Evolutionary conservation across 2,329 filamentous ascomycete genomes (phyloP), one percentile per base, ranked within the genome.

Genomic region (Camillea tinctor): DNA sequence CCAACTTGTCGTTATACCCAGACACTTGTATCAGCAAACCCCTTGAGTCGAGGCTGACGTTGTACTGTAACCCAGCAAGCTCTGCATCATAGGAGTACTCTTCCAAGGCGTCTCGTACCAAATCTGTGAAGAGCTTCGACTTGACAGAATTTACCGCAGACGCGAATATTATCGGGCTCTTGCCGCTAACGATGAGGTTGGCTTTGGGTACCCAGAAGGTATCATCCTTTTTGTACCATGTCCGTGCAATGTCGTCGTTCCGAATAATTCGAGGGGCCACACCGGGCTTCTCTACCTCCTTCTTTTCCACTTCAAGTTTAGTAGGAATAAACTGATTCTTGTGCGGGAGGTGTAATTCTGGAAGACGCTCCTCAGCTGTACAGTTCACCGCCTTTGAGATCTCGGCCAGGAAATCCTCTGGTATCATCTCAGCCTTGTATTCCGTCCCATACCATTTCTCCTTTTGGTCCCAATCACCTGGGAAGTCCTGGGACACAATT

Each of bases 391-490:
- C 91, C 61, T 83, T 77, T 57, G 84, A 81, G 62, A 97, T 82
- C 55, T 92, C 88, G 11, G 81, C 78, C 73, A 96, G 80, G 68
- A 97, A 88, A 19, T 93, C 87, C 15, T 82, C 73, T 0, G 93
- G 88, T 40, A 99, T 91, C 71, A 87, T 89, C 72, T 96, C 90
- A 30, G 88, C 84, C 64, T 87, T 91, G 77, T 97, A 96, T 71
- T 98, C 93, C 0, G 95, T 99, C 8, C 94, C 94, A 69, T 99
- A 99, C 95, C 95, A 99, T 73, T 93, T 92, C 79, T 99, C 95
- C 72, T 90, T 96, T 73, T 88, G 79, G 65, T 96, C 84, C 91
- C 92, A 97, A 55, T 86, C 84, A 0, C 92, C 93, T 0, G 93
- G 93, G 66, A 88, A 90, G 8, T 91, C 89, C 71, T 93, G 91